phyloP scores from a whole-genome alignment of 139 green algal genomes.

The Picochlorum sp. region DNA sequence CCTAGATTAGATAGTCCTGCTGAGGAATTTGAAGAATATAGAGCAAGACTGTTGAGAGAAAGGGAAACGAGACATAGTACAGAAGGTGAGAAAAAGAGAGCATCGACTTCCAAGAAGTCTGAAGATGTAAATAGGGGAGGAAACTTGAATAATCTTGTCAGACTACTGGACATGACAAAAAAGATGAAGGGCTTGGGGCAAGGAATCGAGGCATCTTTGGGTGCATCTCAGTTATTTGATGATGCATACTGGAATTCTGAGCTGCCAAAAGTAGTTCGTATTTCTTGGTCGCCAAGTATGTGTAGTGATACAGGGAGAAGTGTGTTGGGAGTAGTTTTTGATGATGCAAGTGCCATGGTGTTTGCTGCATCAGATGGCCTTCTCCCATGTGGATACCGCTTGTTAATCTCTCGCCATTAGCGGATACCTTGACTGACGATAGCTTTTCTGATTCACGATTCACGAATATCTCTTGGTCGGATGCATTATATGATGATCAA shows the following conservation, averaged over 20 bases:
- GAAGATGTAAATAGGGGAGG: neutral
- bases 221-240: neutral
- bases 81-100: neutral
- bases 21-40: slow-evolving; percentile 1
- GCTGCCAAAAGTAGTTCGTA: neutral
- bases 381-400: neutral
- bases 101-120: neutral
- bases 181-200: neutral
- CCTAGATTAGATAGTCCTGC: neutral
- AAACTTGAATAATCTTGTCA: neutral
- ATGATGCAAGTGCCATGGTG: slow-evolving; percentile 32
- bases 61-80: neutral
- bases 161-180: neutral
- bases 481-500: neutral
- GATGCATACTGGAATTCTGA: neutral
- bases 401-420: neutral
- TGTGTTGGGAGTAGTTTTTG: slow-evolving; percentile 26
- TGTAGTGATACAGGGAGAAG: slow-evolving; percentile 18
- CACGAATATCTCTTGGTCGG: slow-evolving; percentile 17
- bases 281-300: slow-evolving; percentile 9
- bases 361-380: slow-evolving; percentile 21
- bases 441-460: slow-evolving; percentile 3
- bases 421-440: slow-evolving; percentile 1
- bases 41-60: neutral
- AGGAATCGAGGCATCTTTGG: neutral